Conservation (phyloP, 1,139 yeast species). For the Blastobotrys raffinosifermentans region DNA sequence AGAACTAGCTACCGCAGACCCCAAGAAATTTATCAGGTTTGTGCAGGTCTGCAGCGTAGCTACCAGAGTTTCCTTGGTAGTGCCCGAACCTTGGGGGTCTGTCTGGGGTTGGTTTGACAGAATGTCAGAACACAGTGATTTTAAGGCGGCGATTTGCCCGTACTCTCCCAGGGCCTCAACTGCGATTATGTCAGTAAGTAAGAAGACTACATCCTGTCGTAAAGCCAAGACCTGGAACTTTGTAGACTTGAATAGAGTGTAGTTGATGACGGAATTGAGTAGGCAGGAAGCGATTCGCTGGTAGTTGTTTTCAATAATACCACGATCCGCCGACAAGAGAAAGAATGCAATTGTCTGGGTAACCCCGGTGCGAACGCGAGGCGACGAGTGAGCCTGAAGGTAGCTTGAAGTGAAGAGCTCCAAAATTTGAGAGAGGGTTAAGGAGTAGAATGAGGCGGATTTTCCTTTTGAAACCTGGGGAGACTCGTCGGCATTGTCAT, state of each 20-base stretch:
- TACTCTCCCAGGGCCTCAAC: slow-evolving; percentile 30
- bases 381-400: slow-evolving; percentile 8
- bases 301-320: slow-evolving; percentile 25
- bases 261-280: slow-evolving; percentile 19
- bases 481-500: slow-evolving; percentile 8
- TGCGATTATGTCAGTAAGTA: slow-evolving; percentile 27
- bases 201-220: slow-evolving; percentile 25
- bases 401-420: slow-evolving; percentile 4
- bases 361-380: slow-evolving; percentile 27
- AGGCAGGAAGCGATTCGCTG: slow-evolving; percentile 22
- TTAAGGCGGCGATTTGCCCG: slow-evolving; percentile 29
- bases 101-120: slow-evolving; percentile 9
- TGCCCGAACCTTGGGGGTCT: slow-evolving; percentile 1
- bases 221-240: slow-evolving; percentile 23
- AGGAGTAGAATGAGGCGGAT: slow-evolving; percentile 8
- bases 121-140: slow-evolving; percentile 25
- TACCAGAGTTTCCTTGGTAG: slow-evolving; percentile 20
- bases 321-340: slow-evolving; percentile 19
- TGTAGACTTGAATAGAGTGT: slow-evolving; percentile 16
- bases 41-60: slow-evolving; percentile 25
- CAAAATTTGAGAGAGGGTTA: neutral
- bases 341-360: slow-evolving; percentile 26
- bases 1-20: slow-evolving; percentile 30
- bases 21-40: slow-evolving; percentile 26
- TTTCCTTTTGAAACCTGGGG: slow-evolving; percentile 11